Evolutionary conservation across 78 protist genomes (phyloP).

Genomic region (Tieghemostelium lacteum): DNA sequence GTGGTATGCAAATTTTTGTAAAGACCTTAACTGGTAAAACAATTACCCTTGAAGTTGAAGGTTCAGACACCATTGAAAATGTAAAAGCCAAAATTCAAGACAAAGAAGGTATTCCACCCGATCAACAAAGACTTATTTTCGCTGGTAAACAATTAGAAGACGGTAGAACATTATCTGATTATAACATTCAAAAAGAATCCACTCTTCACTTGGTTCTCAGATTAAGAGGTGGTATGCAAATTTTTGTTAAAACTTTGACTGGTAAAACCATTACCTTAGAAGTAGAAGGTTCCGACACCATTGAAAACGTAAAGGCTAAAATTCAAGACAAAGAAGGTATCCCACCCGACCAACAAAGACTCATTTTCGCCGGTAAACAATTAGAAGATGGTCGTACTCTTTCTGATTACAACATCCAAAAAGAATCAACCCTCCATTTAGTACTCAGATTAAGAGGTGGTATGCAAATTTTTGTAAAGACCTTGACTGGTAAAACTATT

Average conservation of each 20-base stretch:
- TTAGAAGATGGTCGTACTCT: slow-evolving; percentile 98
- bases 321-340: slow-evolving; percentile 99
- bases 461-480: slow-evolving; percentile 95
- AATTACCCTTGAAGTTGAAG: too few species aligned
- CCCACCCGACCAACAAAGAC: slow-evolving; percentile 98
- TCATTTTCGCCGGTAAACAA: slow-evolving; percentile 98
- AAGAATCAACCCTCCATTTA: slow-evolving; percentile 91
- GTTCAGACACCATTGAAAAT: too few species aligned
- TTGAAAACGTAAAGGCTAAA: slow-evolving; percentile 95
- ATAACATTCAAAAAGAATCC: too few species aligned
- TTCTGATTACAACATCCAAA: slow-evolving; percentile 95
- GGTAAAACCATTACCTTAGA: slow-evolving; percentile 98
- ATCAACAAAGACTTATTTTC: too few species aligned
- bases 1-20: too few species aligned
- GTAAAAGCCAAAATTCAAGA: too few species aligned
- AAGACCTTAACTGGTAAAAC: too few species aligned
- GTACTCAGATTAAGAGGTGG: slow-evolving; percentile 89
- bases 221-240: too few species aligned
- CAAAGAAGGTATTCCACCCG: too few species aligned
- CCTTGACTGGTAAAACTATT: slow-evolving; percentile 98
- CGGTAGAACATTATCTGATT: slow-evolving; percentile 95
- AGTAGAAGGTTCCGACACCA: slow-evolving; percentile 90
- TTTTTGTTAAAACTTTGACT: too few species aligned
- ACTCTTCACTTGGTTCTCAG: too few species aligned
- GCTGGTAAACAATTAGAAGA: slow-evolving; percentile 98